Percentiles rank a stretch among this genome's conserved stretches.
phyloP scores from a whole-genome alignment of 2,329 filamentous ascomycete species.

The Apiospora arundinis region DNA sequence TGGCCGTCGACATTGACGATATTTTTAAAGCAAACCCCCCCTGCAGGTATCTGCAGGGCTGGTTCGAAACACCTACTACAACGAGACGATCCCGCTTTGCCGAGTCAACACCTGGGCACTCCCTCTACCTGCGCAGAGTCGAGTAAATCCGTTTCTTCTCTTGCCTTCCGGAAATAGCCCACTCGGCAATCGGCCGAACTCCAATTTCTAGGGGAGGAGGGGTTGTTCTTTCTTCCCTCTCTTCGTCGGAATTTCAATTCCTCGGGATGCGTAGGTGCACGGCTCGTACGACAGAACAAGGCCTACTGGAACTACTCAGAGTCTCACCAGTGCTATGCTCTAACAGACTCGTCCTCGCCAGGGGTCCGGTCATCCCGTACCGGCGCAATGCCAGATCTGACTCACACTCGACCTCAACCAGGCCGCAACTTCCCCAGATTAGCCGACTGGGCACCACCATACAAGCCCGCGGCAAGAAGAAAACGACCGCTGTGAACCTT shows the following conservation, averaged over 20 bases:
- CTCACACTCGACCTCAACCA: not conserved
- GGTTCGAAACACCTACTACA: conserved; percentile 5
- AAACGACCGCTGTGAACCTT: conserved; percentile 46
- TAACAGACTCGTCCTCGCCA: not conserved
- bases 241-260: not conserved
- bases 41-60: too few relatives aligned
- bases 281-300: conserved; percentile 3
- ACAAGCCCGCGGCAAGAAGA: conserved; percentile 59
- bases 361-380: not conserved
- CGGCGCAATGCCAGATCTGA: not conserved
- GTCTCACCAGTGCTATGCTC: conserved; percentile 10
- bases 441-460: not conserved
- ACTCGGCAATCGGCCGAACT: not conserved
- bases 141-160: not conserved
- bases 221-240: not conserved
- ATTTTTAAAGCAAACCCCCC: not conserved
- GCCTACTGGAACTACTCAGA: conserved; percentile 15
- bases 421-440: not conserved
- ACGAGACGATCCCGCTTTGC: not conserved
- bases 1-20: not conserved
- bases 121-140: not conserved
- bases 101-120: not conserved
- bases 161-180: not conserved
- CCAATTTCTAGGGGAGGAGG: not conserved
- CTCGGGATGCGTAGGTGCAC: conserved; percentile 12